Base-by-base conservation (phyloP, 31 red algal genomes). In the Odonthalia washingtoniensis region DNA sequence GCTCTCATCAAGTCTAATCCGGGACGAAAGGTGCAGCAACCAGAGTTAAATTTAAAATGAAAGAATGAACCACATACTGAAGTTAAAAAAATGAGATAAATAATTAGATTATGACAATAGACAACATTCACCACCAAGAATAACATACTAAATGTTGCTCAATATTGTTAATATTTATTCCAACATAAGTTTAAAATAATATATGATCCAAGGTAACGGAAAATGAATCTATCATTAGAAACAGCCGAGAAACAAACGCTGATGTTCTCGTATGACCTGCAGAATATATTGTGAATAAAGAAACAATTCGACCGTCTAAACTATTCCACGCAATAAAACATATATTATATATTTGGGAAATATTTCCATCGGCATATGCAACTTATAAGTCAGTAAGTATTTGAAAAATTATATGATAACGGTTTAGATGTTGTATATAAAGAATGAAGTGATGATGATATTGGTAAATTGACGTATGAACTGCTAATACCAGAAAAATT, bases 141-240 rank as follows among this genome's bases (percentile, higher is more conserved):
- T 89, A 33, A 85, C 93, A 38, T n/a, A 93, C 72, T 40, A 88
- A 93, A 77, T 88, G 95, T 65, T 92, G 87, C 78, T 98, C 96
- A 32, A 99, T 87, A 49, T 90, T 86, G 46, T 94, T 88, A 65
- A 91, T 77, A 12, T n/a, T 40, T 30, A 96, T 60, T 40, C 97
- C 97, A 3, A 96, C 83, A 12, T 91, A 91, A 36, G 92, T 92
- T 31, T 90, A 38, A 83, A 89, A 86, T 32, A 90, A 87, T 76
- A 69, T 78, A 21, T 94, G 89, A 57, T 96, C 92, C 16, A 99
- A 65, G 24, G 93, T 82, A 4, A 96, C 75, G 36, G 88, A 82
- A 0, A 89, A 82, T 3, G 86, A 84, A 61, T 73, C 68, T 24
- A 49, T 63, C 5, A 84, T 65, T 17, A 89, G 46, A 26, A 96